phyloP scores from a whole-genome alignment of 495 filamentous ascomycete genomes.

The Friedmanniomyces endolithicus region DNA sequence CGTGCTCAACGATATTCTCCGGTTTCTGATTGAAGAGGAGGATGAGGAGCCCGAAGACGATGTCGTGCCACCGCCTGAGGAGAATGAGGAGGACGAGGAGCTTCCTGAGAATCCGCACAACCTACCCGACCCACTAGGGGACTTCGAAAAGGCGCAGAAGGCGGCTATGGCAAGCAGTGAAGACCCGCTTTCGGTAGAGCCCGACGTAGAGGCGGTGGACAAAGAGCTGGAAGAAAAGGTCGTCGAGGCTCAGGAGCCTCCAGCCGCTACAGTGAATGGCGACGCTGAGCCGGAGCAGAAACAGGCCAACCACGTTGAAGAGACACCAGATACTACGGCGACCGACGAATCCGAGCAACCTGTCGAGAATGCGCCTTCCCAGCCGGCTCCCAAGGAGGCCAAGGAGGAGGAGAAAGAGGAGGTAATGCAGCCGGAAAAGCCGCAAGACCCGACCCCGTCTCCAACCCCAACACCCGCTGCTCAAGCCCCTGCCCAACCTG shows the following conservation, averaged over 20 bases:
- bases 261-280: conserved; percentile 4
- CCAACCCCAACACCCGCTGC: conserved; percentile 36
- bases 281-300: conserved; percentile 29
- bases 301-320: conserved; percentile 11
- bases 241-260: conserved; percentile 29
- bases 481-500: conserved; percentile 29
- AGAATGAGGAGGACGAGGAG: conserved; percentile 33
- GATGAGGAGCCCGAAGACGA: conserved; percentile 51
- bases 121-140: conserved; percentile 28
- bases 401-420: conserved; percentile 22
- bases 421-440: conserved; percentile 40
- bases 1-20: conserved; percentile 94
- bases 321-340: conserved; percentile 4
- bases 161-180: conserved; percentile 26
- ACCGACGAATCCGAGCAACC: conserved; percentile 10
- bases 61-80: conserved; percentile 30
- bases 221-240: conserved; percentile 42
- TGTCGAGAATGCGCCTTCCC: conserved; percentile 9
- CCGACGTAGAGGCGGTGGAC: conserved; percentile 40
- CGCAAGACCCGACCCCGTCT: conserved; percentile 47
- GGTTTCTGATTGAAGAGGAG: conserved; percentile 71
- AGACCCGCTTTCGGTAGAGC: conserved; percentile 28
- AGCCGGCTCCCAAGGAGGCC: conserved; percentile 18
- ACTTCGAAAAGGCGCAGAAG: conserved; percentile 20
- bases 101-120: conserved; percentile 28